A percentile compares a stretch with the other conserved stretches of the same genome.
Evolutionary conservation across 495 filamentous ascomycete genomes (phyloP).

Genomic region (Bryoglossum gracile): DNA sequence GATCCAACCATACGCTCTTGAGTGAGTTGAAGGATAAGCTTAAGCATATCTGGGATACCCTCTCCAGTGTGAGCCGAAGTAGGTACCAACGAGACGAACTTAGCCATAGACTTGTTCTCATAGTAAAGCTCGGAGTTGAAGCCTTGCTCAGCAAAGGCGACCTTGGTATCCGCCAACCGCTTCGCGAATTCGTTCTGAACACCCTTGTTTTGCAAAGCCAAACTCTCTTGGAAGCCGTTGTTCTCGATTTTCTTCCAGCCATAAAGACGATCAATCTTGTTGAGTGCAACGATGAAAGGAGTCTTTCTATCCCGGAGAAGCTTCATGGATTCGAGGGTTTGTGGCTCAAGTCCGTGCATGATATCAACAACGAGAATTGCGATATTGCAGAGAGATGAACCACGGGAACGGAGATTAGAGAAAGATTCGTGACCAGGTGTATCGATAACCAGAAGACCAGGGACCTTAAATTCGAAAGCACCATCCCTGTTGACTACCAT

Average conservation of each 20-base stretch:
- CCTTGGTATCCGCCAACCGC: slow-evolving; percentile 82
- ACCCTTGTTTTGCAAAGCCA: slow-evolving; percentile 83
- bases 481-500: slow-evolving; percentile 85
- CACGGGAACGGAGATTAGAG: slow-evolving; percentile 92
- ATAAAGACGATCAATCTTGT: slow-evolving; percentile 99
- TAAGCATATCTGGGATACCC: slow-evolving; percentile 98
- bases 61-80: slow-evolving; percentile 97
- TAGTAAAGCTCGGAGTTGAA: slow-evolving; percentile 97
- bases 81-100: slow-evolving; percentile 87
- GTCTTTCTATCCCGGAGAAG: slow-evolving; percentile 89
- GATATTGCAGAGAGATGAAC: slow-evolving; percentile 97
- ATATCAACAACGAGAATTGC: slow-evolving; percentile 99
- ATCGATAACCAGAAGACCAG: slow-evolving; percentile 95
- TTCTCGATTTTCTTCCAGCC: slow-evolving; percentile 97
- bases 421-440: slow-evolving; percentile 99
- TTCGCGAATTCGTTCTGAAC: slow-evolving; percentile 94
- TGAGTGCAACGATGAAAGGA: slow-evolving; percentile 96
- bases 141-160: slow-evolving; percentile 90
- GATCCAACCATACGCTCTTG: slow-evolving; percentile 98
- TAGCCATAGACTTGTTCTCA: slow-evolving; percentile 96
- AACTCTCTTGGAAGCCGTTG: slow-evolving; percentile 92
- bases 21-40: slow-evolving; percentile 82
- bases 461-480: slow-evolving; percentile 93
- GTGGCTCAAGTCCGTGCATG: slow-evolving; percentile 98
- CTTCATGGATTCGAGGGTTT: slow-evolving; percentile 96